Evolutionary conservation across 2,329 filamentous ascomycete genomes (phyloP).

Genomic region (Colletotrichum limetticola): DNA sequence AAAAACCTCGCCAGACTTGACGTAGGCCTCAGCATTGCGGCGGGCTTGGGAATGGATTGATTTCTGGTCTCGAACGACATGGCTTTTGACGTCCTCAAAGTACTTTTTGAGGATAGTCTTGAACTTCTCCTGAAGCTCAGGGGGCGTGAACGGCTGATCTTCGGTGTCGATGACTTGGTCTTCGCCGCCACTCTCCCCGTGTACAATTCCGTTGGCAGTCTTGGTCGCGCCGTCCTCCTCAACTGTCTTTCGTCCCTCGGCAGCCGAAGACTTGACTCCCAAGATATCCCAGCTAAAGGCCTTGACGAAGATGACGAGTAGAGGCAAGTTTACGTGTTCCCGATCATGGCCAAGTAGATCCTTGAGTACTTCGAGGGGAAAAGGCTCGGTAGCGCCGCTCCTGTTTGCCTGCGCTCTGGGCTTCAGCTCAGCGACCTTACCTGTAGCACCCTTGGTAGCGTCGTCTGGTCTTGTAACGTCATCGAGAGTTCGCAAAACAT

Average conservation of each 20-base stretch:
- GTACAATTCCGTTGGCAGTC: conserved; percentile 38
- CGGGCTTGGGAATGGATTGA: conserved; percentile 86
- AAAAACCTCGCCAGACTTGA: conserved; percentile 98
- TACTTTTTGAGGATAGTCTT: conserved; percentile 87
- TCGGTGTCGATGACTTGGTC: conserved; percentile 50
- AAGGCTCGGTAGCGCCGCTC: conserved; percentile 82
- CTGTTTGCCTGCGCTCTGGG: conserved; percentile 67
- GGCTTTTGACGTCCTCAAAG: conserved; percentile 90
- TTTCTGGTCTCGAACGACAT: conserved; percentile 92
- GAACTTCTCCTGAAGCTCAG: conserved; percentile 87
- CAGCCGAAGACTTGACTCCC: conserved; percentile 76
- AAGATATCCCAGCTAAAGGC: conserved; percentile 96
- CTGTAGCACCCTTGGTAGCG: conserved; percentile 67
- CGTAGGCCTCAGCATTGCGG: conserved; percentile 96
- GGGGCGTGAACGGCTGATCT: conserved; percentile 76
- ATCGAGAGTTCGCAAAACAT: conserved; percentile 83
- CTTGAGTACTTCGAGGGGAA: conserved; percentile 97
- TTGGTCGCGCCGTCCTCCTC: conserved; percentile 81
- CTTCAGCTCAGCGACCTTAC: conserved; percentile 72
- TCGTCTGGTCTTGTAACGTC: conserved; percentile 72
- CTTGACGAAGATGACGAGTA: conserved; percentile 96
- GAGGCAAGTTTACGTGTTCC: conserved; percentile 88
- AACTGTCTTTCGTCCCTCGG: conserved; percentile 85
- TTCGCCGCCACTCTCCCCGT: conserved; percentile 14
- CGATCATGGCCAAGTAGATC: conserved; percentile 94